phyloP scores from a whole-genome alignment of 2,329 filamentous ascomycete genomes.

The Aureobasidium leucospermi region DNA sequence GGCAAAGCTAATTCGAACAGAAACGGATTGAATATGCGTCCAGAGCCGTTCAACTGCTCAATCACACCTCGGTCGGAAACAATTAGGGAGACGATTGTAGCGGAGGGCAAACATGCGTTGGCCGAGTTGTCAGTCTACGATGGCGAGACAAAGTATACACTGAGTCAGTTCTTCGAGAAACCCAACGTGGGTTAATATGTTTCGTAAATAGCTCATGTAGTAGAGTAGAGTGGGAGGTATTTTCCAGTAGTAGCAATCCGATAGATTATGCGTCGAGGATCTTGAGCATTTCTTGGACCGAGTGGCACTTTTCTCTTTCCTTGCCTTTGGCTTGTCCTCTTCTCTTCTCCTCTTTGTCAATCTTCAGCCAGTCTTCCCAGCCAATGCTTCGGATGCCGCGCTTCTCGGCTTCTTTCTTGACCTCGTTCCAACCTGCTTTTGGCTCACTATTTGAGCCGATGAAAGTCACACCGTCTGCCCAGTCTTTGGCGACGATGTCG shows the following conservation, averaged over 20 bases:
- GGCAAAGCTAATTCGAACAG: constrained; percentile 23
- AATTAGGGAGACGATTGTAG: constrained; percentile 44
- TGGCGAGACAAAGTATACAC: constrained; percentile 51
- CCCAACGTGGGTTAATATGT: background rate
- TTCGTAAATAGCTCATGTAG: background rate
- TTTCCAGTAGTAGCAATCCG: background rate
- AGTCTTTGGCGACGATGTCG: constrained; percentile 76
- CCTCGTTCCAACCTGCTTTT: constrained; percentile 65
- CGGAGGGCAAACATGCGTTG: constrained; percentile 47
- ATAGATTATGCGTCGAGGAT: constrained; percentile 30
- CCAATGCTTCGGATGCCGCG: constrained; percentile 56
- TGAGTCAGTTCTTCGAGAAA: constrained; percentile 42
- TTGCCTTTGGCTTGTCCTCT: constrained; percentile 64
- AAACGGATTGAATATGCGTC: constrained; percentile 53
- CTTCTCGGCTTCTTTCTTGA: constrained; percentile 53
- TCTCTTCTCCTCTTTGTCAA: constrained; percentile 69
- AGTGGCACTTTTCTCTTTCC: constrained; percentile 61
- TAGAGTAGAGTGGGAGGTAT: background rate
- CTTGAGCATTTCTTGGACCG: constrained; percentile 51
- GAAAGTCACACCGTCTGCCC: constrained; percentile 46
- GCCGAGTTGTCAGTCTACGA: constrained; percentile 45
- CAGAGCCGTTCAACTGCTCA: constrained; percentile 47
- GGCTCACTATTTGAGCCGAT: constrained; percentile 33
- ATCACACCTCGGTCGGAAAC: constrained; percentile 45
- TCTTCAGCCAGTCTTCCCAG: constrained; percentile 82